phyloP scores from a whole-genome alignment of 75 land plant species.

The Isoetes taiwanensis region DNA sequence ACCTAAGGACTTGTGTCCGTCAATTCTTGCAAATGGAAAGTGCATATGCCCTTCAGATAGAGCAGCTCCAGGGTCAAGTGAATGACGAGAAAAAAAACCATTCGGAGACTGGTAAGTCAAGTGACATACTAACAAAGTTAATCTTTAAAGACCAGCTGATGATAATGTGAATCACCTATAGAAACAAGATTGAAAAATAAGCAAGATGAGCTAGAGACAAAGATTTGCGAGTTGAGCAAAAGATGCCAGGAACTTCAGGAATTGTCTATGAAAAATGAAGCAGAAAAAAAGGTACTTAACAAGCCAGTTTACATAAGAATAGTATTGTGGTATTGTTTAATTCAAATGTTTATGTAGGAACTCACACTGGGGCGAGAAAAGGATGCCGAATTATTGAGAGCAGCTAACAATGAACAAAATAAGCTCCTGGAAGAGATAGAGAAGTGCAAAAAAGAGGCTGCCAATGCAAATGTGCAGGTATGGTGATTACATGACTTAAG shows the following conservation, averaged over 20 bases:
- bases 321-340: background rate
- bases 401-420: conserved; percentile 8
- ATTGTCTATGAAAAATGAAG: background rate
- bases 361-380: conserved; percentile 11
- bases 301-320: background rate
- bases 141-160: background rate
- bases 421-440: conserved; percentile 10
- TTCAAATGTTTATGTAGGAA: background rate
- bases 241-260: background rate
- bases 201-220: conserved; percentile 9
- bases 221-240: conserved; percentile 2
- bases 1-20: conserved; percentile 62
- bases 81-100: conserved; percentile 35
- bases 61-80: conserved; percentile 27
- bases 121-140: background rate
- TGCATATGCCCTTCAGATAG: conserved; percentile 31
- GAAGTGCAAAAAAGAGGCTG: background rate
- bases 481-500: background rate
- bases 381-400: conserved; percentile 15
- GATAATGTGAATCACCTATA: background rate
- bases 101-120: conserved; percentile 34
- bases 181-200: conserved; percentile 9
- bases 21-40: conserved; percentile 62
- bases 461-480: conserved; percentile 10
- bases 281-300: conserved; percentile 24